Evolutionary conservation across 805 yeast genomes (phyloP), one percentile per base, ranked within the genome.

Genomic region (Metschnikowia cerradonensis): DNA sequence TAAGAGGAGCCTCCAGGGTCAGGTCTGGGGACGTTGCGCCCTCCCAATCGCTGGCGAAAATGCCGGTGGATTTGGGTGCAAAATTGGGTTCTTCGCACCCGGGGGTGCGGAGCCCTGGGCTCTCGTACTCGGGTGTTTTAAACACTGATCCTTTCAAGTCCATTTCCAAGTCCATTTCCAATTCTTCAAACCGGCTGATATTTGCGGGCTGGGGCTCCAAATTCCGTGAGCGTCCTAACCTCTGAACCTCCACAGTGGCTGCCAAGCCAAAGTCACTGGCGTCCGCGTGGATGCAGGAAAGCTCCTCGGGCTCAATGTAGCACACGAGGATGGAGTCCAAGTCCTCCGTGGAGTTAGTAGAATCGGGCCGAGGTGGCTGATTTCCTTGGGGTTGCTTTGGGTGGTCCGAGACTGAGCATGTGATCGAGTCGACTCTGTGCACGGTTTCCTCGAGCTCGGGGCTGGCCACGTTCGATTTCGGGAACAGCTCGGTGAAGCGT

Each of bases 291-390:
- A 36, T 36, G 39, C 20, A 19, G n/a, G 39, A 36, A 11, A 5
- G 8, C 40, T 37, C 40, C 14, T 37, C 45, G 11, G 31, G 20
- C 31, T 44, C 47, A 7, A 23, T 11, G 19, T 44, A 44, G 34
- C 47, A 44, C n/a, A 44, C 33, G 15, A 44, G n/a, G 13, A 44
- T 35, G 6, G 40, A 36, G 17, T 44, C 47, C 15, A 44, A 23
- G 3, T 44, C 40, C 7, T 19, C 17, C 3, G 7, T 7, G 8
- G 47, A 44, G 23, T 14, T 36, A 13, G 31, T 19, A 15, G 45
- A 34, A 1, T n/a, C 20, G 6, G 19, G 37, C 15, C 17, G 30
- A 31, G 15, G 14, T 2, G 10, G n/a, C 3, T 19, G 19, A 5
- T 41, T n/a, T 8, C 10, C 46, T 15, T 14, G 15, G 14, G 15